Evolutionary conservation across 192 early-diverging fungal genomes (phyloP).

Genomic region (Thamnidium elegans): DNA sequence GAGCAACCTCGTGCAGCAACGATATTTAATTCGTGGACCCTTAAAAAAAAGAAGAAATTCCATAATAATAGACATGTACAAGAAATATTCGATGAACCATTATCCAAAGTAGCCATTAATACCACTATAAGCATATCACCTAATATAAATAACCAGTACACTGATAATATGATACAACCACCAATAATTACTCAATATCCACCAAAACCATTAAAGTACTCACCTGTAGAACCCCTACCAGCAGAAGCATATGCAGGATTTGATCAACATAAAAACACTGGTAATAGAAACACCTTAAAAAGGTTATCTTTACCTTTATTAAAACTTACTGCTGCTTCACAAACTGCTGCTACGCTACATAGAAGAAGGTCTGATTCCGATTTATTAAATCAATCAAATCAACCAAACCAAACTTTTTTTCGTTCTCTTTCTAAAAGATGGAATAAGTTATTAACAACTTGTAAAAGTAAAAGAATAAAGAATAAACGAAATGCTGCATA

Average conservation of each 20-base stretch:
- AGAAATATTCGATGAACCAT: neutral
- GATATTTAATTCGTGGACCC: slow-evolving; percentile 5
- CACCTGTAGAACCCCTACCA: slow-evolving; percentile 28
- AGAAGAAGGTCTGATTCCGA: slow-evolving; percentile 15
- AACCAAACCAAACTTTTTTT: neutral
- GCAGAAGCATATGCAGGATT: neutral
- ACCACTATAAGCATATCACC: slow-evolving; percentile 28
- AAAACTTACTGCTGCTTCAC: neutral
- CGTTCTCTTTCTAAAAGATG: neutral
- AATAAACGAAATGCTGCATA: too few relatives aligned
- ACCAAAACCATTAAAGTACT: slow-evolving; percentile 30
- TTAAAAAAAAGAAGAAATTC: slow-evolving; percentile 12
- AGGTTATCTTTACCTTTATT: slow-evolving; percentile 9
- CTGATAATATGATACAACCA: slow-evolving; percentile 22
- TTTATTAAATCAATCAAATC: neutral
- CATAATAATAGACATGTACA: neutral
- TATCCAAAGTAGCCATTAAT: slow-evolving; percentile 26
- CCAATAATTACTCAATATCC: slow-evolving; percentile 36
- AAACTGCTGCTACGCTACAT: neutral
- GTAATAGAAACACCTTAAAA: slow-evolving; percentile 2
- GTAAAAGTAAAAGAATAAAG: neutral
- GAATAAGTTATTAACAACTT: slow-evolving; percentile 2
- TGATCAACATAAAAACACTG: neutral
- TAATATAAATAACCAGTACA: slow-evolving; percentile 12
- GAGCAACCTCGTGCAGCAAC: neutral